Evolutionary conservation across 805 yeast species (phyloP).

Genomic region (Millerozyma acaciae): DNA sequence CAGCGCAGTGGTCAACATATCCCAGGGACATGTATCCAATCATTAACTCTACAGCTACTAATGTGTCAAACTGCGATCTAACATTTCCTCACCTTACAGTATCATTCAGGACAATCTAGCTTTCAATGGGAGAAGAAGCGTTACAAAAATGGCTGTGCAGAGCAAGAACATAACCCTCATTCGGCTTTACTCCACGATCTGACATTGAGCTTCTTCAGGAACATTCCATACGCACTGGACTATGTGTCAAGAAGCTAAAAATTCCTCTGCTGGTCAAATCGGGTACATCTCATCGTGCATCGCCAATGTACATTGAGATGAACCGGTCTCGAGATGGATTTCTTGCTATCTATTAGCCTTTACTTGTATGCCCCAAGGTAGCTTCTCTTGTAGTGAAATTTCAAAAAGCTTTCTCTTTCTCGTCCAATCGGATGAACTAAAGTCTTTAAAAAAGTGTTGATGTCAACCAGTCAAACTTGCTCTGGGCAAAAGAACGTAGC

Average conservation of each 20-base stretch:
- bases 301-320: conserved; percentile 1
- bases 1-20: conserved; percentile 1
- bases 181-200: conserved; percentile 1
- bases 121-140: conserved; percentile 1
- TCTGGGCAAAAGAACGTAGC: conserved; percentile 1
- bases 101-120: neutral
- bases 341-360: neutral
- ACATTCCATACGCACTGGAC: neutral
- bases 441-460: neutral
- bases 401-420: neutral
- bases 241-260: neutral
- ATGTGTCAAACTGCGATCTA: neutral
- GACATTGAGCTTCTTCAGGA: neutral
- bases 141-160: neutral
- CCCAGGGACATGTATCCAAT: neutral
- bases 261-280: neutral
- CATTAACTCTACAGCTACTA: neutral
- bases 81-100: conserved; percentile 1
- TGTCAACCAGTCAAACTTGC: conserved; percentile 1
- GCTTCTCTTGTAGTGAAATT: neutral
- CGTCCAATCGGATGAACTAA: conserved; percentile 1
- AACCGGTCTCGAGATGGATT: neutral
- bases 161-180: neutral
- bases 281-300: conserved; percentile 1
- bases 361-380: neutral